Base-by-base conservation (phyloP, 2,329 filamentous ascomycete species). In the Aspergillus sp. region DNA sequence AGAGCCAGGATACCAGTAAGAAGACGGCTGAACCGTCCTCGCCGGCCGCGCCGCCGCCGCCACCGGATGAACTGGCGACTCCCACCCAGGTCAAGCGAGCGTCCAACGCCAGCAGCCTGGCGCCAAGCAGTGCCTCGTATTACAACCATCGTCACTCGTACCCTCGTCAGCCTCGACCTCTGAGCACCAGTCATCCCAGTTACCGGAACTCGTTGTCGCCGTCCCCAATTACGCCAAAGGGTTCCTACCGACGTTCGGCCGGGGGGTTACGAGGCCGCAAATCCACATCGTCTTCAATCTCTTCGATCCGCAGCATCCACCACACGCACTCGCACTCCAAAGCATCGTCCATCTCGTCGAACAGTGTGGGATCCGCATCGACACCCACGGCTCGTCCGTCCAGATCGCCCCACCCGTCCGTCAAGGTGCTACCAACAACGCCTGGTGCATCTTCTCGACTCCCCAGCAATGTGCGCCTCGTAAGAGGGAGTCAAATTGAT, bases 261-360 rank as follows among this genome's bases (percentile, higher is more conserved):
- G 81, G 78, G 39, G 90, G 91, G 29, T 77, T 97, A 40, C 81
- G 90, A 29, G 91, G 93, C 34, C 82, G 93, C 50, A 97, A 97
- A 65, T 97, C 91, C 0, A 98, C 93, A 0, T 96, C 89, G 0
- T 95, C 89, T 0, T 97, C 90, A 0, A 83, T 98, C 10, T 96
- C 89, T 1, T 95, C 89, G 0, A 84, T 98, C 48, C 84, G 93
- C 48, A 94, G 86, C 40, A 88, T 97, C 61, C 89, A 91, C 59
- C 87, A 90, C 55, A 85, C 88, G 45, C 86, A 93, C 63, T 83
- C 85, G 1, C 91, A 96, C 65, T 95, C 89, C 26, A 97, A 97
- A 68, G 89, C 93, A 0, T 94, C 88, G 0, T 96, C 89, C 0
- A 93, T 89, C 1, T 95, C 89, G 39, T 95, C 86, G 4, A 85